These are phyloP conservation scores for Pyrenophora seminiperda DNA, from an alignment of 2,329 filamentous ascomycete genomes.

Conservation along the genomic window DNA sequence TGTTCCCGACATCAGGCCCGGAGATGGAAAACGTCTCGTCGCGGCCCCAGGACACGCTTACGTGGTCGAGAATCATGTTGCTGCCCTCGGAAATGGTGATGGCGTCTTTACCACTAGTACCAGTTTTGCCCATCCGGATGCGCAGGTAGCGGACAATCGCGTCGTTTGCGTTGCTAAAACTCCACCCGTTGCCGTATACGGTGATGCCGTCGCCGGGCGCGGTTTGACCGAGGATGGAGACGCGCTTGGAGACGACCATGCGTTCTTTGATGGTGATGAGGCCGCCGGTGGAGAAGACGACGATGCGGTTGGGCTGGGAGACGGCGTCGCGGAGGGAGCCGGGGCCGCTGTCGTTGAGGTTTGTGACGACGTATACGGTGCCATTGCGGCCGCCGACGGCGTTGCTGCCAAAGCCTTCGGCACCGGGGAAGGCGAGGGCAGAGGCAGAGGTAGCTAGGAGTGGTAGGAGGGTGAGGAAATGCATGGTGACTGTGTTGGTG, in stretches of 20 bases:
- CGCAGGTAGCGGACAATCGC: constrained; percentile 62
- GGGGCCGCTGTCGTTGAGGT: constrained; percentile 55
- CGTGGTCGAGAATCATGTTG: constrained; percentile 63
- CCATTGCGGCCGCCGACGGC: constrained; percentile 56
- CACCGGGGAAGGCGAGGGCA: constrained; percentile 55
- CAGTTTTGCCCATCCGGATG: constrained; percentile 59
- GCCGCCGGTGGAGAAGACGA: constrained; percentile 58
- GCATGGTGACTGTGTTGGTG: constrained; percentile 14
- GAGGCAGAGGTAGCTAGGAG: constrained; percentile 24
- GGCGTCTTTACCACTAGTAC: constrained; percentile 60
- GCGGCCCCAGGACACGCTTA: constrained; percentile 60
- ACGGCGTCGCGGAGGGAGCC: constrained; percentile 60
- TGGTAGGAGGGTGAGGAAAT: constrained; percentile 20
- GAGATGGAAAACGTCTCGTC: constrained; percentile 62
- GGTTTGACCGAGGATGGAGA: constrained; percentile 59
- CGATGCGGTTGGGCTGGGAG: constrained; percentile 54
- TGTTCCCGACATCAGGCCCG: constrained; percentile 52
- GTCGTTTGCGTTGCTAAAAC: constrained; percentile 59
- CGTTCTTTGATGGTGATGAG: constrained; percentile 56
- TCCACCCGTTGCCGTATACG: constrained; percentile 61
- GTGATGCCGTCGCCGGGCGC: constrained; percentile 58
- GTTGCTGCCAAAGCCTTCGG: constrained; percentile 57
- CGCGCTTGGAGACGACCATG: constrained; percentile 55
- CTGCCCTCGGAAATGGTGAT: constrained; percentile 59
- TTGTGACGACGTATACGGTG: constrained; percentile 57